phyloP scores from a whole-genome alignment of 306 rosid genomes.

The Fagus sylvatica region DNA sequence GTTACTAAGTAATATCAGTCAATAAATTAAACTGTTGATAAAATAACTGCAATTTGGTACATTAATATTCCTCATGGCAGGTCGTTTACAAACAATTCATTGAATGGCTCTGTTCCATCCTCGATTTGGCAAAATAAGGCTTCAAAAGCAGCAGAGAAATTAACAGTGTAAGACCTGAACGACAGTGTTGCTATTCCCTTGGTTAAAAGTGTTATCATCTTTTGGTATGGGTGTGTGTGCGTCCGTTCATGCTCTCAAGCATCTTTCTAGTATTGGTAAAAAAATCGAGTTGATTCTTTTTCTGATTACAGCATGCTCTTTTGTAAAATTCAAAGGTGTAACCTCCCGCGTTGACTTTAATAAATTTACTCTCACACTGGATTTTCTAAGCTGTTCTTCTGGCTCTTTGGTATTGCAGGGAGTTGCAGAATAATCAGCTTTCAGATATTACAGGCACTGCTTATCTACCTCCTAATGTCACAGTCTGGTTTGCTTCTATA shows the following conservation, averaged over 20 bases:
- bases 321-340: neutral
- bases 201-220: neutral
- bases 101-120: conserved; percentile 65
- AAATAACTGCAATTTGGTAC: conserved; percentile 8
- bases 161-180: conserved; percentile 60
- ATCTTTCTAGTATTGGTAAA: too few relatives aligned
- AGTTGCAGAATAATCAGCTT: conserved; percentile 68
- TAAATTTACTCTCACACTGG: neutral
- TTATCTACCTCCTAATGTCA: conserved; percentile 60
- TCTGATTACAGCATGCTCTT: too few relatives aligned
- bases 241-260: too few relatives aligned
- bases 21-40: conserved; percentile 10
- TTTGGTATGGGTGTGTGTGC: neutral
- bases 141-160: conserved; percentile 34
- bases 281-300: too few relatives aligned
- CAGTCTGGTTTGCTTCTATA: conserved; percentile 60
- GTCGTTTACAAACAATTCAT: conserved; percentile 74
- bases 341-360: conserved; percentile 3
- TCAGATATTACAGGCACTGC: conserved; percentile 53
- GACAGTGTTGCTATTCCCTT: conserved; percentile 9
- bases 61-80: conserved; percentile 47
- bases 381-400: conserved; percentile 20
- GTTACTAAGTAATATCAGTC: conserved; percentile 1
- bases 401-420: conserved; percentile 53
- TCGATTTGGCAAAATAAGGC: conserved; percentile 64